Evolutionary conservation across 768 basidiomycete species (phyloP), one percentile per base, ranked within the genome.

Genomic region (Lanmaoa pseudosensibilis): DNA sequence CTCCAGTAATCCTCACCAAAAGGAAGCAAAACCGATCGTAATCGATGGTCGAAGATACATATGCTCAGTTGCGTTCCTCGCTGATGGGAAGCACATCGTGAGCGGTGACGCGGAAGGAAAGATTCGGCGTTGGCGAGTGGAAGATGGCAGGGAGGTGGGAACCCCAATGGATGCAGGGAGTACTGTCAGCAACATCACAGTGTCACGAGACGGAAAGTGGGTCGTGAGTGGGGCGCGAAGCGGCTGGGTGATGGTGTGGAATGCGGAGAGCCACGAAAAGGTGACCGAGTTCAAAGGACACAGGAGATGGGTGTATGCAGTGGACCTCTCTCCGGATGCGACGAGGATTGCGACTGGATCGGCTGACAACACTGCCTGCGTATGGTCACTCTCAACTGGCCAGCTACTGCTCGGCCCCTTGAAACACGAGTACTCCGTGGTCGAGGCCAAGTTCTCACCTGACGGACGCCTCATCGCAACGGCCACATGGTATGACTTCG

Each of bases 181-280:
- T 5, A 34, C 6, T 5, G 8, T 57, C 12, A 2, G 16, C 18
- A n/a, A n/a, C n/a, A n/a, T n/a, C n/a, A n/a, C n/a, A n/a, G n/a
- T n/a, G n/a, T n/a, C n/a, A n/a, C n/a, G 7, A 27, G 52, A 56
- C 18, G 45, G 45, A 21, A 55, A 55, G 11, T 46, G 56, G 56
- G 6, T 57, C 33, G 56, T 56, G 19, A 33, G 36, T 5, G 56
- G 56, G 18, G 38, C 36, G 21, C 19, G 36, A 0, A 6, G 15
- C 8, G 18, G 23, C 33, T 12, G n/a, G 15, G 36, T 57, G 7
- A 49, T 18, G 9, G 15, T 57, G 4, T 57, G 55, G 56, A 13
- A 39, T 30, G 41, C 40, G 15, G 11, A 57, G 10, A 38, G 1
- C 5, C 11, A 34, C 15, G 21, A 21, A 21, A 58, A 50, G 10